Evolutionary conservation across 331 rosid species (phyloP).

Genomic region (Saraca asoca): DNA sequence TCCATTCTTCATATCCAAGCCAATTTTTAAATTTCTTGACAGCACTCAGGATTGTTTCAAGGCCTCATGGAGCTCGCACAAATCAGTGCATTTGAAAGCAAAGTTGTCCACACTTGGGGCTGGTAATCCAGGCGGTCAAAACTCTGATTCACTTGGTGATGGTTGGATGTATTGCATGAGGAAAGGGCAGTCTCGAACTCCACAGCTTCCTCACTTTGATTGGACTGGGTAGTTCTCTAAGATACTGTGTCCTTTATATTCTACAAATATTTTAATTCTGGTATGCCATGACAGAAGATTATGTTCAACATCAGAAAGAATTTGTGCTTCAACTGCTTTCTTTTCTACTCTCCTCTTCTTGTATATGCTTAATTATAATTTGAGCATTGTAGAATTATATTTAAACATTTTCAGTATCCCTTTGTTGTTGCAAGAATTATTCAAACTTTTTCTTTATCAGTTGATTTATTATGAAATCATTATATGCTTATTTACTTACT

Average conservation of each 20-base stretch:
- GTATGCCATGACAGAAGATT: slow-evolving; percentile 8
- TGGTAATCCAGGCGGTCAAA: slow-evolving; percentile 45
- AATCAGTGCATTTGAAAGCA: slow-evolving; percentile 75
- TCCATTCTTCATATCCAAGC: slow-evolving; percentile 28
- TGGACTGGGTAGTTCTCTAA: slow-evolving; percentile 82
- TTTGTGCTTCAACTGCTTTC: slow-evolving; percentile 5
- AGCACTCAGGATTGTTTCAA: slow-evolving; percentile 97
- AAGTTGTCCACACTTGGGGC: slow-evolving; percentile 50
- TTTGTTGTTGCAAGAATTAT: slow-evolving; percentile 9
- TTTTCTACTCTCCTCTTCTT: background rate
- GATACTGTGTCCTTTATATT: slow-evolving; percentile 10
- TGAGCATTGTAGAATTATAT: background rate
- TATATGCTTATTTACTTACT: slow-evolving; percentile 12
- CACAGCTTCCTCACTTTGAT: slow-evolving; percentile 83
- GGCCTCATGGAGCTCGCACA: slow-evolving; percentile 91
- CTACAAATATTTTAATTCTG: slow-evolving; percentile 13
- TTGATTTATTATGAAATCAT: background rate
- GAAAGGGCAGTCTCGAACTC: slow-evolving; percentile 78
- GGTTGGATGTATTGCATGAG: slow-evolving; percentile 79
- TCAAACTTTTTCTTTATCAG: background rate
- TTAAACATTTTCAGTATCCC: no score
- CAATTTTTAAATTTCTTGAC: slow-evolving; percentile 43
- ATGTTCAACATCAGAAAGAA: slow-evolving; percentile 6
- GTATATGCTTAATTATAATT: background rate
- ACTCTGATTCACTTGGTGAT: slow-evolving; percentile 49